Evolutionary conservation across 1,284 basidiomycete genomes (phyloP), one percentile per base, ranked within the genome.

Genomic region (Pseudozyma flocculosa): DNA sequence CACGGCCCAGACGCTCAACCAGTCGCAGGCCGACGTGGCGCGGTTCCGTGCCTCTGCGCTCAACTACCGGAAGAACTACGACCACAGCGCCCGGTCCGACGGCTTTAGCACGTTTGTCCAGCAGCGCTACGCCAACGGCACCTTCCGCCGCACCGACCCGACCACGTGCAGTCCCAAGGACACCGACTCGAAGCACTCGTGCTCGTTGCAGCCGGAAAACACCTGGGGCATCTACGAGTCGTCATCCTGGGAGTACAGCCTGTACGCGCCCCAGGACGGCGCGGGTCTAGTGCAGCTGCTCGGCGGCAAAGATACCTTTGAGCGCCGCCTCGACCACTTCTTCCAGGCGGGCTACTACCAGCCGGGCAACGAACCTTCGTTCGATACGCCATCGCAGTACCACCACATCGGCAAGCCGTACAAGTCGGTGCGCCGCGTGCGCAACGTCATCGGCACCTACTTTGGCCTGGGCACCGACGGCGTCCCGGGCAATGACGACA

Each of bases 401-500:
- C 66, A 69, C 44, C 52, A 55, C 40, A 54, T 65, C 29, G 43
- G 43, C 48, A 68, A 50, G 47, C 61, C 55, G 41, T 52, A 47
- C 40, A 48, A 47, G 42, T 70, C 61, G 45, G 47, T 63, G 9
- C 42, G 50, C 37, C 22, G 64, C 19, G 58, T 72, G 15, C 29
- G 71, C 11, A 43, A 65, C 26, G 57, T 67, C 15, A 67, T 73
- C 17, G 29, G 42, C 32, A 47, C 40, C 10, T 62, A 72, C 61
- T 73, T 73, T 40, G 62, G 63, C 44, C 57, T 69, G 4, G 43
- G 45, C 43, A 46, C 45, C 3, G 54, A 43, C 11, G 60, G 61
- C 1, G 42, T 72, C 9, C 71, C 71, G 5, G 71, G 83, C 15
- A 85, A 85, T 62, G 83, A 84, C 56, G 84, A 85, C 64, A 78